Evolutionary conservation across 139 green algal species (phyloP), one percentile per base, ranked within the genome.

Genomic region (Haematococcus lacustris): DNA sequence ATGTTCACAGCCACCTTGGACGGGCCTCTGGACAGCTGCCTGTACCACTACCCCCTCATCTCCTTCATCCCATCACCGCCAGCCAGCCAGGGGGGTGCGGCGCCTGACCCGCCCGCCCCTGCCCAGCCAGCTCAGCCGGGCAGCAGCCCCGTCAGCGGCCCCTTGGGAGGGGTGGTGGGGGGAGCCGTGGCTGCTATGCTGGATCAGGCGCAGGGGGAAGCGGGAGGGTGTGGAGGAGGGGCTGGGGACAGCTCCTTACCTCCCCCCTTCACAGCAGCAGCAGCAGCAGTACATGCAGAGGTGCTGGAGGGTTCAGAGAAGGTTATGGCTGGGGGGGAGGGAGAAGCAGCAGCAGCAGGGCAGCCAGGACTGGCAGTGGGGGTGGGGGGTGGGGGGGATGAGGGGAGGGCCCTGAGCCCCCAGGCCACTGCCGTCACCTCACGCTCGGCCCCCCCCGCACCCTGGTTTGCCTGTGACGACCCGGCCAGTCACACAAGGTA

Each of bases 381-480:
- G 43, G 43, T 28, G 43, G 43, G 17, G 43, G 43, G 17, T 9
- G 43, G 17, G 43, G 43, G 43, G 9, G 43, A 53, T 53, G 43
- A 53, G 9, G 43, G 43, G 43, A 17, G 9, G 9, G 9, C 43
- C 17, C 9, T 53, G 21, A 64, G 53, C 53, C 33, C 53, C 13
- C 53, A 64, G 53, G 53, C 53, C 4, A 26, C 23, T 4, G 53
- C 53, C 23, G 23, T 64, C 4, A 30, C 53, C 17, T 35, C 9
- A 34, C 4, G 4, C 4, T 7, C 9, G 4, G 53, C 30, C 21
- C 13, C 53, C 4, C 53, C 53, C 4, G 53, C 53, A 64, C 23
- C 53, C 17, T 64, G 53, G 53, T 64, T 64, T 64, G 53, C 53
- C 4, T 64, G 53, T 30, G 53, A 64, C 26, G 53, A 64, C 26